These are phyloP conservation scores for Lepiota venenata DNA, from an alignment of 768 basidiomycete species.

Conservation along the genomic window DNA sequence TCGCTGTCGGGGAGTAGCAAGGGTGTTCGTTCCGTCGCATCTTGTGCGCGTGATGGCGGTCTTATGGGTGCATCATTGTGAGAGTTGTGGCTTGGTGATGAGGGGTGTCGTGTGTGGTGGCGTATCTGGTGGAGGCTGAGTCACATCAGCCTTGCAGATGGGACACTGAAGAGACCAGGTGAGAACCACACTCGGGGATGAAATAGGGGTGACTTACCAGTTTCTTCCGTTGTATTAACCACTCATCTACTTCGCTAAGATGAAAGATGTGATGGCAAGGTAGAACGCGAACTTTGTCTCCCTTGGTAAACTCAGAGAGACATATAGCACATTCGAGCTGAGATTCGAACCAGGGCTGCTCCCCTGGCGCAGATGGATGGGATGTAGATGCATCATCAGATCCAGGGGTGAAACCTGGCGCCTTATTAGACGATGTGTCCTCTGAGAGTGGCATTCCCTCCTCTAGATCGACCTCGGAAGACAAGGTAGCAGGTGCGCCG, in stretches of 20 bases:
- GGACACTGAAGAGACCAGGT: conserved; percentile 61
- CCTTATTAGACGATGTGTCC: conserved; percentile 17
- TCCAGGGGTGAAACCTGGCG: conserved; percentile 12
- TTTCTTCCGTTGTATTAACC: conserved; percentile 92
- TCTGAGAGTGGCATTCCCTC: conserved; percentile 24
- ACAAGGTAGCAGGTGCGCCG: conserved; percentile 19
- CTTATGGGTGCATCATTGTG: conserved; percentile 11
- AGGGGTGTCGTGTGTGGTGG: conserved; percentile 12
- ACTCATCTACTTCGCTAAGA: conserved; percentile 85
- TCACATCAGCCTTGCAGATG: conserved; percentile 91
- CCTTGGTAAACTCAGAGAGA: conserved; percentile 79
- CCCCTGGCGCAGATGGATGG: conserved; percentile 22
- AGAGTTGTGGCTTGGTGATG: conserved; percentile 15
- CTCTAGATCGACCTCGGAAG: conserved; percentile 36
- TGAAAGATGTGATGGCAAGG: conserved; percentile 98
- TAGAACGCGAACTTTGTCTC: conserved; percentile 86
- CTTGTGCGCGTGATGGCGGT: neutral
- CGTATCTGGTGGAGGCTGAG: conserved; percentile 43
- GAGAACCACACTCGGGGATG: conserved; percentile 3
- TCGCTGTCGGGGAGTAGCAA: conserved; percentile 26
- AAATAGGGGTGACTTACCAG: conserved; percentile 52
- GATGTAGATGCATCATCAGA: conserved; percentile 38
- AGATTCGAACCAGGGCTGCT: conserved; percentile 73
- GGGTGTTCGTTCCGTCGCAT: conserved; percentile 35
- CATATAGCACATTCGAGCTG: conserved; percentile 94